Evolutionary conservation across 345 rosid species (phyloP), one percentile per base, ranked within the genome.

Genomic region (Carallia pectinifolia): DNA sequence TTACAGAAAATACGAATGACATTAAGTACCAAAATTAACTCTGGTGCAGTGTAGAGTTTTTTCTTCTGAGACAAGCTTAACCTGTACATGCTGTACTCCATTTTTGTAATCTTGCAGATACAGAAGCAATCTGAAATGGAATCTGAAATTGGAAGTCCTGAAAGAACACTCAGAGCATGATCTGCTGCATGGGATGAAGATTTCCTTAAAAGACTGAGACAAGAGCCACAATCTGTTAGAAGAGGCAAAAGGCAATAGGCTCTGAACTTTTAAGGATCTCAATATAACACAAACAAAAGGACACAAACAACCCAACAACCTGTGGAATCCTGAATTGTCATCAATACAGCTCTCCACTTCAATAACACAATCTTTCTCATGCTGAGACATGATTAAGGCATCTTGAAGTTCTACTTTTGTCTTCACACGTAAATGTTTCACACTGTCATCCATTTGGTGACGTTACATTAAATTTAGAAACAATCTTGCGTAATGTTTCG

Each of bases 311-410:
- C 47, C 44, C 37, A 44, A 48, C 18, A 75, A 90, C 98, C 98
- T 88, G 80, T 93, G 98, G 79, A 87, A 83, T 60, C 76, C 53
- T 52, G 94, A 85, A 79, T 93, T 93, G 68, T 84, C 73, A 69
- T 74, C 75, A 34, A 91, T 93, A 84, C 84, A 62, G 71, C 98
- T 93, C 80, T 89, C 87, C 78, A 89, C 92, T 85, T 93, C 98
- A 89, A 91, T 83, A 39, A 93, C 71, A 59, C 83, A 74, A 76
- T 93, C 97, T 62, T 76, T 78, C 77, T 79, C 86, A 66, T 76
- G 13, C 66, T 78, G 77, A 81, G 87, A 78, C 73, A 68, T 70
- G 53, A 81, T 63, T 64, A 93, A 71, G 62, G 94, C 88, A 61
- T 89, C 94, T 71, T 79, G 87, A 74, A 93, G 88, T 75, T 93